A percentile compares a stretch with the other conserved stretches of the same genome.
Evolutionary conservation across 495 filamentous ascomycete genomes (phyloP).

Genomic region (Podospora sp.): DNA sequence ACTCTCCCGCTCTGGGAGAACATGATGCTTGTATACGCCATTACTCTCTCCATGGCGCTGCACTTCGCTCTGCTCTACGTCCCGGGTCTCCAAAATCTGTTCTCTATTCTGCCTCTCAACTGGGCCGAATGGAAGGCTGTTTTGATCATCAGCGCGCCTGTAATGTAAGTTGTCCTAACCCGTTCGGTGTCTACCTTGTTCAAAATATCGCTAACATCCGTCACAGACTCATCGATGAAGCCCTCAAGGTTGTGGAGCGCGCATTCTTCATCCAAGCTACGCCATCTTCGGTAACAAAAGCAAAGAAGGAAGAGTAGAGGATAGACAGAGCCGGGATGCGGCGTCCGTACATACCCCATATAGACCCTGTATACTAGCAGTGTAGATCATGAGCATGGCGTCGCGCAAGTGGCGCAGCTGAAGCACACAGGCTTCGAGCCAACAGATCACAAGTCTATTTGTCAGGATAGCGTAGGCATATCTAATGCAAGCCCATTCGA

Average conservation of each 20-base stretch:
- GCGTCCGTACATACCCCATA: conserved; percentile 10
- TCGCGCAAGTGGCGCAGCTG: conserved; percentile 7
- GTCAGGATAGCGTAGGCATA: conserved; percentile 7
- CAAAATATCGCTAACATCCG: conserved; percentile 40
- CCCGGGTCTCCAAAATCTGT: conserved; percentile 84
- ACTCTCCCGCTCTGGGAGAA: conserved; percentile 95
- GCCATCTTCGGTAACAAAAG: conserved; percentile 30
- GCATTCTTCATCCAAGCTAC: conserved; percentile 53
- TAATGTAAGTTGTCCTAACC: conserved; percentile 70
- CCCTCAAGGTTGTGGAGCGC: conserved; percentile 81
- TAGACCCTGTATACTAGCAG: conserved; percentile 31
- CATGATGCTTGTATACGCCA: conserved; percentile 95
- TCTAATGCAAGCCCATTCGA: neutral
- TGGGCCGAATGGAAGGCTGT: conserved; percentile 94
- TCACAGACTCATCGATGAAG: conserved; percentile 81
- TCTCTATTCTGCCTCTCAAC: conserved; percentile 88
- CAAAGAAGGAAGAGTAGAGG: conserved; percentile 47
- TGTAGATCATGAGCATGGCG: conserved; percentile 17
- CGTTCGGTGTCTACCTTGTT: neutral
- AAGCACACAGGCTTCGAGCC: neutral
- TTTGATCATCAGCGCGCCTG: conserved; percentile 81
- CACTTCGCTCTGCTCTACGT: conserved; percentile 95
- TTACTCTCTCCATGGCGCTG: conserved; percentile 89
- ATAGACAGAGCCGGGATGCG: neutral
- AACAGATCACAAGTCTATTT: conserved; percentile 8